Evolutionary conservation across 805 yeast genomes (phyloP).

Genomic region (Scheffersomyces spartinae): DNA sequence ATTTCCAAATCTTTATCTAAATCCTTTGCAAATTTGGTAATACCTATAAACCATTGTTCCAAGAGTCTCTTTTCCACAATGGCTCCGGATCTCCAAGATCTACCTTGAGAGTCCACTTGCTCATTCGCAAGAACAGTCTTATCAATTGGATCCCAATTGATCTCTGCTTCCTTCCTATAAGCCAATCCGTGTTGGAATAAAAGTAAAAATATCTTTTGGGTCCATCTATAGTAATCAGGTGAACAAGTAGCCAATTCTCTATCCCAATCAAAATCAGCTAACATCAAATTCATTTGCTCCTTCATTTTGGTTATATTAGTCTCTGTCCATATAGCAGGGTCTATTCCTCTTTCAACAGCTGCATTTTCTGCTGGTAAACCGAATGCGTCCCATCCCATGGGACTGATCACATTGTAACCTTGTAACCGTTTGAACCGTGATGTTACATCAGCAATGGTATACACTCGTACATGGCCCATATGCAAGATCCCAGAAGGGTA

Average conservation of each 20-base stretch:
- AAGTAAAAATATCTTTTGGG: conserved; percentile 74
- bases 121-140: conserved; percentile 90
- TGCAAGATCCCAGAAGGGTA: conserved; percentile 92
- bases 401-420: conserved; percentile 77
- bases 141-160: conserved; percentile 97
- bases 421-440: conserved; percentile 67
- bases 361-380: conserved; percentile 99
- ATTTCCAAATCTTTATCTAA: conserved; percentile 51
- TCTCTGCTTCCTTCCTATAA: conserved; percentile 74
- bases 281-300: conserved; percentile 64
- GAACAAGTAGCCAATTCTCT: conserved; percentile 77
- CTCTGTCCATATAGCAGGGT: conserved; percentile 78
- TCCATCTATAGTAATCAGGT: conserved; percentile 85
- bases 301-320: conserved; percentile 79
- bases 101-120: conserved; percentile 85
- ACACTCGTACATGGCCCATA: conserved; percentile 90
- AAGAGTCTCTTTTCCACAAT: conserved; percentile 70
- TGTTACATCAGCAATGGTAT: conserved; percentile 78
- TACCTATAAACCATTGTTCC: conserved; percentile 90
- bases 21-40: conserved; percentile 67
- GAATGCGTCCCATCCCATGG: conserved; percentile 99
- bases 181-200: conserved; percentile 71
- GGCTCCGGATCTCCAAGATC: conserved; percentile 97
- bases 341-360: conserved; percentile 73
- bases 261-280: conserved; percentile 90